Evolutionary conservation across 345 rosid species (phyloP), one percentile per base, ranked within the genome.

Genomic region (Arabis hirsuta): DNA sequence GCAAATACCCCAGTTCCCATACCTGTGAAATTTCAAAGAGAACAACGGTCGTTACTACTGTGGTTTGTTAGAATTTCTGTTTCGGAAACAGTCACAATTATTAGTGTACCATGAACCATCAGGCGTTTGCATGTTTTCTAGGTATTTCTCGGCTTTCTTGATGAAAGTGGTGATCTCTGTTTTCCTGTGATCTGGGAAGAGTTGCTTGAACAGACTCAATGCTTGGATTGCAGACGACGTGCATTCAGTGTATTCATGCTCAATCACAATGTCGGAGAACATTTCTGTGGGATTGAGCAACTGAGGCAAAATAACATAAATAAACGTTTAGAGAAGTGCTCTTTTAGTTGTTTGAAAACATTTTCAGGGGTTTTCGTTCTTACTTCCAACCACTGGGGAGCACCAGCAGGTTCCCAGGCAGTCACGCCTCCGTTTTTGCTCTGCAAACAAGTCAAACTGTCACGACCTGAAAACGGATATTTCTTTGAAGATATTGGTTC

Each of bases 321-420:
- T 7, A 12, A 34, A 43, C 29, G 38, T 12, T 51, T 12, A 3
- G 7, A 6, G 12, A 65, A 19, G 27, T 65, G 19, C 32, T 16
- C 6, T 46, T 20, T 7, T 48, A 26, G 8, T 51, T 34, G 29
- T 19, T 48, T 26, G 53, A 36, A 36, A 48, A 10, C 41, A 38
- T 9, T 36, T 6, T 55, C 4, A 16, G 29, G 41, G 32, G 16
- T 12, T 67, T 42, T 16, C 12, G 9, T 34, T 44, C 74, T 71
- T 70, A 85, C 91, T 76, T 88, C 88, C 50, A 87, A 53, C 91
- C 88, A 85, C 4, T 67, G 46, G 43, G 65, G 67, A 27, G 84
- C 86, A 67, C 84, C 69, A 32, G 69, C 79, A 14, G 91, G 88
- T 61, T 86, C 89, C 95, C 95, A 86, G 0, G 77, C 83, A 13